A percentile compares a stretch with the other conserved stretches of the same genome.
Conservation (phyloP, 176 grass and related monocot species). For the Cenchrus purpureus region DNA sequence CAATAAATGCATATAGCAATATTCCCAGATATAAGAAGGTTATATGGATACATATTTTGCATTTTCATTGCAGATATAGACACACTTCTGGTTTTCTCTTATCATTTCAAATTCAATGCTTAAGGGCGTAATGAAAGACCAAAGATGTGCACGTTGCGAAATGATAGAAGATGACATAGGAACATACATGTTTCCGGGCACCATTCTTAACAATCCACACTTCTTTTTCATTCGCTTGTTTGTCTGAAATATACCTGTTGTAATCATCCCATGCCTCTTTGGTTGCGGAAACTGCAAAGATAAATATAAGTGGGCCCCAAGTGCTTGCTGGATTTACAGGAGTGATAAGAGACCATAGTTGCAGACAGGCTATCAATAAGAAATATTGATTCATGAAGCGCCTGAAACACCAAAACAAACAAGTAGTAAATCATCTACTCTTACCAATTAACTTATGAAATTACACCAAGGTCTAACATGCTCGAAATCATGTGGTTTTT, state of each 20-base stretch:
- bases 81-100: neutral
- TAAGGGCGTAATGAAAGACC: neutral
- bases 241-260: conserved; percentile 90
- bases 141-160: neutral
- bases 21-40: neutral
- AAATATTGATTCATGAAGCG: conserved; percentile 99
- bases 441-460: neutral
- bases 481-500: neutral
- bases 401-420: conserved; percentile 63
- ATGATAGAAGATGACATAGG: conserved; percentile 8
- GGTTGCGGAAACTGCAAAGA: conserved; percentile 88
- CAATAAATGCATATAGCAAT: neutral
- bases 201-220: conserved; percentile 93
- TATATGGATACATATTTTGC: neutral
- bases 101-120: conserved; percentile 14
- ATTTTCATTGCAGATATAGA: neutral
- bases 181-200: conserved; percentile 79
- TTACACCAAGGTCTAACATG: conserved; percentile 7
- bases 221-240: conserved; percentile 93
- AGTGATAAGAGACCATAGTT: conserved; percentile 95
- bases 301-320: conserved; percentile 94
- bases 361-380: conserved; percentile 89
- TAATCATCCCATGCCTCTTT: conserved; percentile 99
- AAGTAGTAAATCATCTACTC: conserved; percentile 34
- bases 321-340: conserved; percentile 98